Evolutionary conservation across 2,329 filamentous ascomycete genomes (phyloP).

Genomic region (Aureobasidium sp.): DNA sequence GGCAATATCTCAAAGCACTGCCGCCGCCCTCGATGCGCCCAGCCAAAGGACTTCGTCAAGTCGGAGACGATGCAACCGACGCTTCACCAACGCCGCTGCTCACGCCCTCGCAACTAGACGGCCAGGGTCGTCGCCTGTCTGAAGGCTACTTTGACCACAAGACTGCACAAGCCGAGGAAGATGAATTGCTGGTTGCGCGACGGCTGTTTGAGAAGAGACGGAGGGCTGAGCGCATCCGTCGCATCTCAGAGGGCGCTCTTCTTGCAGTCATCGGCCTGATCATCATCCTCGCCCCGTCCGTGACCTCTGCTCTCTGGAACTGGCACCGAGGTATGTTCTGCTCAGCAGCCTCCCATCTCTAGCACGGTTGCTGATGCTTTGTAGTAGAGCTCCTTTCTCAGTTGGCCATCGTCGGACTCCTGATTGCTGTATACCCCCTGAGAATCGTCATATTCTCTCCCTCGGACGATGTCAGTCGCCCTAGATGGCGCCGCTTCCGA

Average conservation of each 20-base stretch:
- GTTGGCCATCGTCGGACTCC: slow-evolving; percentile 26
- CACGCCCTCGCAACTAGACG: slow-evolving; percentile 42
- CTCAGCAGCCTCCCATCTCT: slow-evolving; percentile 22
- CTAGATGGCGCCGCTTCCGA: slow-evolving; percentile 34
- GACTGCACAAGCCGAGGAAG: slow-evolving; percentile 30
- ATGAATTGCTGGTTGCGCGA: slow-evolving; percentile 45
- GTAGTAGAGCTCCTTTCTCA: slow-evolving; percentile 37
- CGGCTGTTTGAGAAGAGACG: slow-evolving; percentile 76
- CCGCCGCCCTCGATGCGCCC: slow-evolving; percentile 67
- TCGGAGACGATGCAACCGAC: slow-evolving; percentile 32
- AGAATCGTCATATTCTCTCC: slow-evolving; percentile 26
- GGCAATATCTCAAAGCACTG: slow-evolving; percentile 65
- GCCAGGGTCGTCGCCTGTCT: slow-evolving; percentile 36
- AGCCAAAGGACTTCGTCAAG: slow-evolving; percentile 69
- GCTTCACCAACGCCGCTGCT: slow-evolving; percentile 34
- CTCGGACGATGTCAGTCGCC: neutral
- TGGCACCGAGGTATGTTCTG: slow-evolving; percentile 36
- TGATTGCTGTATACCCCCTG: slow-evolving; percentile 33
- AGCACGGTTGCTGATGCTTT: neutral
- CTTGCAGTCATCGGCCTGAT: slow-evolving; percentile 46
- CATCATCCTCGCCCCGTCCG: slow-evolving; percentile 35
- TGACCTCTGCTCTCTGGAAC: slow-evolving; percentile 25
- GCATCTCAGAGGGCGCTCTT: slow-evolving; percentile 49
- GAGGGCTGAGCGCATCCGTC: slow-evolving; percentile 78
- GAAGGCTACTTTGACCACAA: slow-evolving; percentile 32